Percentiles rank a stretch among this genome's conserved stretches.
Evolutionary conservation across 768 basidiomycete species (phyloP).

Genomic region (Macrolepiota fuliginosa): DNA sequence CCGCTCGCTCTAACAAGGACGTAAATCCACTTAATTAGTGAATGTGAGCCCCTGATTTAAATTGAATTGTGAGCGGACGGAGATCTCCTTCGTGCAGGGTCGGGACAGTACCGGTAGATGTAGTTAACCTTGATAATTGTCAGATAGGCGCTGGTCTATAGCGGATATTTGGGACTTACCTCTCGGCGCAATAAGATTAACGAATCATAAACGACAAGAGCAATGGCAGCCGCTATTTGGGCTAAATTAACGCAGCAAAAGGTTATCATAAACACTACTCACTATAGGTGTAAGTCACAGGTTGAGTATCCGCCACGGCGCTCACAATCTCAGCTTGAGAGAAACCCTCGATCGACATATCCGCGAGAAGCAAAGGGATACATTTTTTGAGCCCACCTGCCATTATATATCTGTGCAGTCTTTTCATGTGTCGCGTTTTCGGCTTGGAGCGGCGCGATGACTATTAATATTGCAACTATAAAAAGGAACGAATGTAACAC

Average conservation of each 20-base stretch:
- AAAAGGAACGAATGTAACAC: too few relatives aligned
- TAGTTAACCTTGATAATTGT: neutral
- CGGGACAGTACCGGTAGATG: neutral
- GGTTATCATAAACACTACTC: neutral
- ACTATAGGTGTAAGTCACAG: neutral
- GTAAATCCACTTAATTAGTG: slow-evolving; percentile 3
- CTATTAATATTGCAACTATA: too few relatives aligned
- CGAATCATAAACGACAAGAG: slow-evolving; percentile 4
- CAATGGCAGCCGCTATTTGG: neutral
- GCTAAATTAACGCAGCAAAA: neutral
- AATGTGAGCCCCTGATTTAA: neutral
- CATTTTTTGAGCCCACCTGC: neutral
- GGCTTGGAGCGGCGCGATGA: too few relatives aligned
- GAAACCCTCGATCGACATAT: neutral
- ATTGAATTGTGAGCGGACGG: neutral
- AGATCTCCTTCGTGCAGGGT: neutral
- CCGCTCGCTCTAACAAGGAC: neutral
- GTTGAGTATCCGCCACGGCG: neutral
- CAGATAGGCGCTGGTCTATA: neutral
- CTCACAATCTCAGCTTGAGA: neutral
- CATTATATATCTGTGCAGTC: neutral
- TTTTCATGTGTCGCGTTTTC: too few relatives aligned
- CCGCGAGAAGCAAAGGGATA: neutral
- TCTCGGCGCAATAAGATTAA: neutral
- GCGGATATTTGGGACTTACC: neutral